Evolutionary conservation across 495 filamentous ascomycete genomes (phyloP).

Genomic region (Xylaria scruposa): DNA sequence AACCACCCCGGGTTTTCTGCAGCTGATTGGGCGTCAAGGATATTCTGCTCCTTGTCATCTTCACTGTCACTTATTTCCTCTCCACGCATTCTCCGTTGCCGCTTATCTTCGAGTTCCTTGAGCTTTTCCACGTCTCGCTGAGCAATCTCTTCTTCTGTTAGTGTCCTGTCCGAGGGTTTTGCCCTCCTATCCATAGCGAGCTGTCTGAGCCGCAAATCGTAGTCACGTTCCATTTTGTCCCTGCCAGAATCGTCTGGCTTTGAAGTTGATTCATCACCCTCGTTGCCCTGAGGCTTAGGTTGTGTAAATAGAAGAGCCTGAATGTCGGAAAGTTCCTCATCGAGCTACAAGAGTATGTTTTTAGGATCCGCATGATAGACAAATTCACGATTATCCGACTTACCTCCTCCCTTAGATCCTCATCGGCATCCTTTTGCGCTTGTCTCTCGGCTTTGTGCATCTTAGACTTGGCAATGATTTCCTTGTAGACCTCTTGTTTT

Average conservation of each 20-base stretch:
- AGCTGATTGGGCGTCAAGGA: slow-evolving; percentile 30
- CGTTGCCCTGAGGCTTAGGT: slow-evolving; percentile 33
- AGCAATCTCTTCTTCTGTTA: slow-evolving; percentile 87
- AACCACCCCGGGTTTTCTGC: slow-evolving; percentile 33
- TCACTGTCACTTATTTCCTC: slow-evolving; percentile 56
- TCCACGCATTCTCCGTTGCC: slow-evolving; percentile 77
- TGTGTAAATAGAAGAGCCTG: slow-evolving; percentile 67
- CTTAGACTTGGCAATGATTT: slow-evolving; percentile 97
- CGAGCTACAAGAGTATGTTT: slow-evolving; percentile 36
- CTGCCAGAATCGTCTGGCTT: slow-evolving; percentile 63
- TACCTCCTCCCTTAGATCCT: slow-evolving; percentile 78
- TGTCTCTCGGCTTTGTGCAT: slow-evolving; percentile 92
- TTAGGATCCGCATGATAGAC: slow-evolving; percentile 44
- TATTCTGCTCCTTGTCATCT: slow-evolving; percentile 45
- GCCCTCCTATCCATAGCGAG: slow-evolving; percentile 83
- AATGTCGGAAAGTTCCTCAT: slow-evolving; percentile 78
- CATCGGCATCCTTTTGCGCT: slow-evolving; percentile 90
- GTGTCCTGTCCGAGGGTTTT: slow-evolving; percentile 82
- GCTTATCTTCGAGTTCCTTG: slow-evolving; percentile 79
- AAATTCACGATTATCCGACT: slow-evolving; percentile 37
- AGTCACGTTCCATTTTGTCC: slow-evolving; percentile 71
- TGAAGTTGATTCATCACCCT: slow-evolving; percentile 64
- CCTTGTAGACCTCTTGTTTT: slow-evolving; percentile 95
- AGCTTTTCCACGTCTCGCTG: slow-evolving; percentile 75
- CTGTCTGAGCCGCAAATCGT: slow-evolving; percentile 81